Conservation (phyloP, 1,139 yeast species). For the Saccharomyces pastorianus region DNA sequence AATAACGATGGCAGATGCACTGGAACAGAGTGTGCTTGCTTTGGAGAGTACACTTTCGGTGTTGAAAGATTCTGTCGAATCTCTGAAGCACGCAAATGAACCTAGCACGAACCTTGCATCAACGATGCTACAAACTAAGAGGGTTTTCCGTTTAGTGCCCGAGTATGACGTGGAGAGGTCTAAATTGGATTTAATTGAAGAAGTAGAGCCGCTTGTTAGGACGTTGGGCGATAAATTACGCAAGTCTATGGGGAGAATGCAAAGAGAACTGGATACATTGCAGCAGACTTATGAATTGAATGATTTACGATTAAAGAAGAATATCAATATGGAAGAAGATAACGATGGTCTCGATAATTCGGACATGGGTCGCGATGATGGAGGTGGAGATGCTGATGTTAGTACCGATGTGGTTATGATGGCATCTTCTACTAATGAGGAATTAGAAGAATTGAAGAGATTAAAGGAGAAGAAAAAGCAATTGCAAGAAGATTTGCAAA, state of each 20-base stretch:
- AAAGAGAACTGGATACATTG: slow-evolving; percentile 30
- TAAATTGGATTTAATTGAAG: slow-evolving; percentile 30
- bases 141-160: slow-evolving; percentile 34
- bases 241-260: slow-evolving; percentile 33
- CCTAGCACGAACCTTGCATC: slow-evolving; percentile 19
- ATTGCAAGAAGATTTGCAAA: slow-evolving; percentile 28
- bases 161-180: slow-evolving; percentile 35
- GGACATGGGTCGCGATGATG: not conserved
- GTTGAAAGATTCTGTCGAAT: slow-evolving; percentile 16
- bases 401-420: slow-evolving; percentile 21
- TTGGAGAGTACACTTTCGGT: slow-evolving; percentile 18
- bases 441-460: slow-evolving; percentile 32
- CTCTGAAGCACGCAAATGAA: slow-evolving; percentile 12
- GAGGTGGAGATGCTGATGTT: slow-evolving; percentile 6
- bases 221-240: slow-evolving; percentile 33
- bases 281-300: slow-evolving; percentile 33
- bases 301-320: slow-evolving; percentile 27
- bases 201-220: slow-evolving; percentile 34
- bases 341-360: slow-evolving; percentile 11
- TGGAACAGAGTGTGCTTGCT: slow-evolving; percentile 18
- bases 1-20: slow-evolving; percentile 16
- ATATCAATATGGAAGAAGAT: slow-evolving; percentile 2
- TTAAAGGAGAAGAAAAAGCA: slow-evolving; percentile 34
- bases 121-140: slow-evolving; percentile 23
- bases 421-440: slow-evolving; percentile 32